Evolutionary conservation across 2,329 filamentous ascomycete species (phyloP).

Genomic region (Curvularia sp.): DNA sequence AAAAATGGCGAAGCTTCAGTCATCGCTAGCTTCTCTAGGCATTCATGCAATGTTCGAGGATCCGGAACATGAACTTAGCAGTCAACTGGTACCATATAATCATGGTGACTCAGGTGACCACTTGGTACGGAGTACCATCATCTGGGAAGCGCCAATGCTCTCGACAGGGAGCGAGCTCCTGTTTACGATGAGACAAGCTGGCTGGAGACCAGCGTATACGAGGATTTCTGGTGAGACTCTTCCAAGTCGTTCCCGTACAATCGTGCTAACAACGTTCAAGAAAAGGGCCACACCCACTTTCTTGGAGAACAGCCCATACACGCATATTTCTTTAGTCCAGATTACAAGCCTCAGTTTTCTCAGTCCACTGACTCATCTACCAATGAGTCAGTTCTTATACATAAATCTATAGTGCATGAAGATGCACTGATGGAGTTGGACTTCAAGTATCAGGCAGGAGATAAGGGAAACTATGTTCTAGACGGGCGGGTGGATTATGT

Average conservation of each 20-base stretch:
- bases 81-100: neutral
- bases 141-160: constrained; percentile 28
- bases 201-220: constrained; percentile 30
- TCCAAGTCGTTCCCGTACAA: neutral
- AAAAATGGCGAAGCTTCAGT: neutral
- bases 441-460: neutral
- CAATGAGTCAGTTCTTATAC: constrained; percentile 5
- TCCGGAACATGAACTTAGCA: neutral
- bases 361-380: neutral
- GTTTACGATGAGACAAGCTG: constrained; percentile 18
- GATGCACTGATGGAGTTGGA: constrained; percentile 8
- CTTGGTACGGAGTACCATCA: constrained; percentile 24
- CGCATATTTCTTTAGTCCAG: constrained; percentile 30
- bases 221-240: constrained; percentile 24
- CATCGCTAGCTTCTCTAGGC: constrained; percentile 1
- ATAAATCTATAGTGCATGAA: constrained; percentile 6
- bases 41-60: constrained; percentile 7
- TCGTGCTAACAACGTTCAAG: neutral
- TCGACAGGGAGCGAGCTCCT: constrained; percentile 31
- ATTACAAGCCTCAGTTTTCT: constrained; percentile 29
- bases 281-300: constrained; percentile 28
- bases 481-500: constrained; percentile 4
- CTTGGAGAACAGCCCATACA: constrained; percentile 30
- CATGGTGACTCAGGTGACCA: neutral
- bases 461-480: neutral